Evolutionary conservation across 768 basidiomycete species (phyloP), one percentile per base, ranked within the genome.

Genomic region (Hemileccinum impolitum): DNA sequence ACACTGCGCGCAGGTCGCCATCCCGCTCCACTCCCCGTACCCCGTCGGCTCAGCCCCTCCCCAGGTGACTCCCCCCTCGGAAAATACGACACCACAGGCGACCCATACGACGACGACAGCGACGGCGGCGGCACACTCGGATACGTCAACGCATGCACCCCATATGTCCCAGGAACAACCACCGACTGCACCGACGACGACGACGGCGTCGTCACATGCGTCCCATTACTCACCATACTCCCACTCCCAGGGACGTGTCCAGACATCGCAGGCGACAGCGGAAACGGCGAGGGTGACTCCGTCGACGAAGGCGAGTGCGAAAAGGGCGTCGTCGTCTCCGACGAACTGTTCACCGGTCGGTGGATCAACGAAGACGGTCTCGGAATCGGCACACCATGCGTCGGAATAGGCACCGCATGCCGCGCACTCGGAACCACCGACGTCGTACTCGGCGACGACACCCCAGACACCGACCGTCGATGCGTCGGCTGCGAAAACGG

Each of bases 91-190:
- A 79, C 74, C 21, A 73, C 75, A 8, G 86, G 84, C 6, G 84
- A 85, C 13, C 89, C 89, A 55, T 88, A 84, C 10, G 86, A 87
- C 7, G 85, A 87, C 6, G 85, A 87, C 23, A 90, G 67, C 2
- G 86, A 87, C 3, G 90, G 90, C 11, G 90, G 90, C 2, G 90
- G 90, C 0, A 91, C 90, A 6, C 82, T 84, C 0, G 90, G 90
- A 57, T 93, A 93, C 5, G 87, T 78, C 43, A 92, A 73, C 13
- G 74, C 64, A 42, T 70, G 65, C 41, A 48, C 47, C 2, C 47
- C 47, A 17, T 48, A 28, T 35, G 34, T 36, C 7, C 45, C 45
- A n/a, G 45, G 37, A 25, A 30, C 40, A 8, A 69, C 66, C 47
- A 74, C 74, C 8, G 75, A 67, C 34, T 74, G 72, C 43, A 77